Conservation (phyloP, 257 asterid species). For the Gentiana macrophylla region DNA sequence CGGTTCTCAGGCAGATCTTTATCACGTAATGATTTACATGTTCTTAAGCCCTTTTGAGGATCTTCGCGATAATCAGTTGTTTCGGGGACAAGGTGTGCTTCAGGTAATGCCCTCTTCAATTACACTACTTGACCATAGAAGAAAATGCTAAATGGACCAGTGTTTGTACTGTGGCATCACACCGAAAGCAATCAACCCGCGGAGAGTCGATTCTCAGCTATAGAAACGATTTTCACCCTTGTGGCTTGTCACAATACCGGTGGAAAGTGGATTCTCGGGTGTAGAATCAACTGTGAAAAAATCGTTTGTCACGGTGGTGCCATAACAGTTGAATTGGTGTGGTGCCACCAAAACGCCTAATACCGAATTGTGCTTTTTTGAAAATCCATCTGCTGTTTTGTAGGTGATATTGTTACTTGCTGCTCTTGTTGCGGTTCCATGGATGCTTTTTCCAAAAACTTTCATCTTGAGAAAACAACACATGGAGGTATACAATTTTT, state of each 20-base stretch:
- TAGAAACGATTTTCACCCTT: no score
- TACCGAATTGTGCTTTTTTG: background rate
- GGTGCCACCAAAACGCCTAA: no score
- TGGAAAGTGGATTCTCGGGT: no score
- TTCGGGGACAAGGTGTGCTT: conserved; percentile 80
- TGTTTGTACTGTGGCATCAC: background rate
- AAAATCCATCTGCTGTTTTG: conserved; percentile 5
- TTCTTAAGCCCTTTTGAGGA: conserved; percentile 90
- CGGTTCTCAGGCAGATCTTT: conserved; percentile 91
- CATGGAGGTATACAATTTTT: conserved; percentile 42
- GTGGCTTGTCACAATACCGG: no score
- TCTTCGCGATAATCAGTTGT: conserved; percentile 69
- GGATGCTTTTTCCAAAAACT: conserved; percentile 99
- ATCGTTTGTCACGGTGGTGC: no score
- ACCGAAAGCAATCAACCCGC: no score
- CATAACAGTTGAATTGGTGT: no score
- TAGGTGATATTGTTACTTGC: conserved; percentile 69
- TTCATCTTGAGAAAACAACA: conserved; percentile 72
- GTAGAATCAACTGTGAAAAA: no score
- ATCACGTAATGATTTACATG: conserved; percentile 96
- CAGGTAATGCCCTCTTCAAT: conserved; percentile 40
- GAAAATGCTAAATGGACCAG: background rate
- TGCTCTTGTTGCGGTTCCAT: conserved; percentile 91
- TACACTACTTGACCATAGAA: conserved; percentile 2
- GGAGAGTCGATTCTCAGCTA: no score